Conservation (phyloP, 805 yeast genomes). For the Ogataea salicorniae region DNA sequence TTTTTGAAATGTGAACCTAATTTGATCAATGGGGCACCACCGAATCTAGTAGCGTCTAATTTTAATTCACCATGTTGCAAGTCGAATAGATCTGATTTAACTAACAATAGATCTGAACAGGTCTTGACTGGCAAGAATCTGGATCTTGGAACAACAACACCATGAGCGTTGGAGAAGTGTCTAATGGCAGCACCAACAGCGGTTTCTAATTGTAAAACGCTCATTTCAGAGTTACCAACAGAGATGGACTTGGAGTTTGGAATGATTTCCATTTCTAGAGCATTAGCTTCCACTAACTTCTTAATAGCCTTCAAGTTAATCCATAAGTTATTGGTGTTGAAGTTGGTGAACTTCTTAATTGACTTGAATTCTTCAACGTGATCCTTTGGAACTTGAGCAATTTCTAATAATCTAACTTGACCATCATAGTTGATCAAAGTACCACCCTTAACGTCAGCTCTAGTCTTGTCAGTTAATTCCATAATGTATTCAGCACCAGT, state of each 20-base stretch:
- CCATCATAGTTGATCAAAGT: slow-evolving; percentile 95
- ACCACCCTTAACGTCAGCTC: slow-evolving; percentile 99
- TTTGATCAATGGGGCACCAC: slow-evolving; percentile 91
- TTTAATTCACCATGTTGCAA: slow-evolving; percentile 88
- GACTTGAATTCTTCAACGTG: slow-evolving; percentile 97
- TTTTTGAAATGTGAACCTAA: slow-evolving; percentile 96
- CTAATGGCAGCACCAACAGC: slow-evolving; percentile 99
- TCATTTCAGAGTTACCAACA: slow-evolving; percentile 69
- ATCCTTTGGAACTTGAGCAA: slow-evolving; percentile 97
- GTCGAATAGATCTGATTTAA: slow-evolving; percentile 89
- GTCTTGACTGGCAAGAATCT: slow-evolving; percentile 98
- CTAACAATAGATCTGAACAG: slow-evolving; percentile 88
- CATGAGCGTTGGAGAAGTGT: slow-evolving; percentile 91
- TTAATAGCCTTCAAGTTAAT: slow-evolving; percentile 91
- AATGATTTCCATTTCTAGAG: slow-evolving; percentile 86
- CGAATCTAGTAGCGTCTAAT: slow-evolving; percentile 79
- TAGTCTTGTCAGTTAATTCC: slow-evolving; percentile 98
- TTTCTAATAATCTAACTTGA: slow-evolving; percentile 87
- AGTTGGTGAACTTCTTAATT: slow-evolving; percentile 95
- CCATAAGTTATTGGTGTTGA: slow-evolving; percentile 98
- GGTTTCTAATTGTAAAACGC: slow-evolving; percentile 93
- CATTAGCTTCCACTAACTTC: slow-evolving; percentile 79
- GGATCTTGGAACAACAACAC: slow-evolving; percentile 97
- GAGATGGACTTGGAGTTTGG: slow-evolving; percentile 87
- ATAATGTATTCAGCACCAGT: slow-evolving; percentile 90